These are phyloP conservation scores for Crithidia sp. DNA, from an alignment of 208 protist genomes.

Conservation along the genomic window DNA sequence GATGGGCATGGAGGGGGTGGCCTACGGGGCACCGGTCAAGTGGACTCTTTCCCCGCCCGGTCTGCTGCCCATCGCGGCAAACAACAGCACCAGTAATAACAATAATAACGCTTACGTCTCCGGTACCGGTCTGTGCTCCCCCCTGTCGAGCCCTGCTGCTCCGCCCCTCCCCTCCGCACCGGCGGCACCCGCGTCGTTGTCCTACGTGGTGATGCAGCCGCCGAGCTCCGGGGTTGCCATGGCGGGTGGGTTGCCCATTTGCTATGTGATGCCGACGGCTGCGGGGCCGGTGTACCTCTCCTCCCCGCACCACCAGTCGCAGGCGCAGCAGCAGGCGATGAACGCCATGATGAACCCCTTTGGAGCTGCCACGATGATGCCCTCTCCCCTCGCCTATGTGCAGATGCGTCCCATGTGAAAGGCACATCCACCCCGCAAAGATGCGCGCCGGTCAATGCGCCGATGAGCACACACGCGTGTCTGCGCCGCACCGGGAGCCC, in stretches of 20 bases:
- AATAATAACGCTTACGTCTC: background rate
- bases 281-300: background rate
- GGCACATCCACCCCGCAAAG: background rate
- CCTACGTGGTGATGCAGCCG: constrained; percentile 24
- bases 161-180: background rate
- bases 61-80: background rate
- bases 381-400: background rate
- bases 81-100: background rate
- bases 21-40: constrained; percentile 9
- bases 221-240: background rate
- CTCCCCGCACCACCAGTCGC: constrained; percentile 8
- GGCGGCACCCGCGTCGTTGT: background rate
- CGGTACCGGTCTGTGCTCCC: background rate
- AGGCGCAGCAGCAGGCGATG: constrained; percentile 11
- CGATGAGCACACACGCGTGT: no score
- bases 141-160: constrained; percentile 8
- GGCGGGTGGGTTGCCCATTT: constrained; percentile 21
- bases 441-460: no score
- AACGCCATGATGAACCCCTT: constrained; percentile 1
- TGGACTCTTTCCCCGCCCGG: background rate
- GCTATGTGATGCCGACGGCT: constrained; percentile 21
- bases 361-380: background rate
- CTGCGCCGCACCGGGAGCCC: no score
- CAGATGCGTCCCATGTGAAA: constrained; percentile 9
- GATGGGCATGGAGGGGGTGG: constrained; percentile 1